Evolutionary conservation across 441 rosid genomes (phyloP), one percentile per base, ranked within the genome.

Genomic region (Adansonia grandidieri): DNA sequence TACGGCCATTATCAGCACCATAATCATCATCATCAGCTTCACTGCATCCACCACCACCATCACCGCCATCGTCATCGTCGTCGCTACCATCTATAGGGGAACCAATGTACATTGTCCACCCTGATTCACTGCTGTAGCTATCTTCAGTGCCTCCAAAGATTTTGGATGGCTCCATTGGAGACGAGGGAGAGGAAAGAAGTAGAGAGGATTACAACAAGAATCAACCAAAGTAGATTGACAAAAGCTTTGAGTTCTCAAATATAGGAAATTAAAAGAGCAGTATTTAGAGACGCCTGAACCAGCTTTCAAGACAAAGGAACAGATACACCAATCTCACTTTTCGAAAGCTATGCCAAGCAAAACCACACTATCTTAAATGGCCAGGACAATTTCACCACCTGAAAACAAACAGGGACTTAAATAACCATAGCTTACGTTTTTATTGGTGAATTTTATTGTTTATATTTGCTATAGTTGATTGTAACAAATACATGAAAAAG

Each of bases 31-130:
- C 53, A 20, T 9, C 56, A 0, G 47, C 75, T 1, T 20, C 76
- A 60, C 44, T 57, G 2, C 71, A 13, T 0, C 37, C 77, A 32
- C 58, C 73, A 28, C 2, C 32, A 2, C 2, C 32, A 28, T 28
- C n/a, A 0, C 32, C 69, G 17, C 66, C 85, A 45, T 79, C 81
- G 48, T 50, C 54, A 15, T 50, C 54, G 54, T 53, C 81, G 66
- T 68, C 86, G 22, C 68, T 84, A 19, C 73, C 84, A 60, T 83
- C 72, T 37, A 51, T 65, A 20, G 85, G 86, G 44, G 92, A 88
- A 47, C 91, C 87, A 57, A 91, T 85, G 77, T 91, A 91, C 93
- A 83, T 86, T 28, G 95, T 91, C 95, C 95, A 91, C 5, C 95
- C 93, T 51, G 93, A 91, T 83, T 91, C 95, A 77, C 86, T 75